Evolutionary conservation across 768 basidiomycete genomes (phyloP), one percentile per base, ranked within the genome.

Genomic region (Cystofilobasidium bisporidii): DNA sequence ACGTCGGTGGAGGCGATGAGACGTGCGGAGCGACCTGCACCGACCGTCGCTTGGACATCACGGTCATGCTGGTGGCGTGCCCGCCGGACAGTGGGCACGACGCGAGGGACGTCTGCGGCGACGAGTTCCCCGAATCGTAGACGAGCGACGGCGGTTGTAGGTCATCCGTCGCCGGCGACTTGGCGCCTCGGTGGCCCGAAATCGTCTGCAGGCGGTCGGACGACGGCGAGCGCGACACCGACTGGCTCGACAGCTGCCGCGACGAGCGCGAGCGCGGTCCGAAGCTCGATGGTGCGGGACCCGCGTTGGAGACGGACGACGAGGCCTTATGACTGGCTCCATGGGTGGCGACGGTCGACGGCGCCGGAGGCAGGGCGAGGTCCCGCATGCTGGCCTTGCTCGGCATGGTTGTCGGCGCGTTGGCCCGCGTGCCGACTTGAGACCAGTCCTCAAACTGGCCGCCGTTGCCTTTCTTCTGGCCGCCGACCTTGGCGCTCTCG

Each of bases 111-210:
- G 53, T 66, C 36, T 60, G 65, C 17, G 65, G 65, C 8, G 65
- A 60, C 11, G 65, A 66, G 11, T 43, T 55, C 15, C 57, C 65
- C n/a, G 65, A 60, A 36, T 48, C 60, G 47, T 48, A 53, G 41
- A 66, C 36, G 56, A 66, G 65, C 36, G 65, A 61, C 20, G 65
- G 65, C 30, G 65, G 65, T n/a, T 58, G 65, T 0, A 60, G 45
- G 64, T 65, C 57, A 24, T 48, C 30, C 56, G 57, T 33, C 0
- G n/a, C 11, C 28, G 43, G 36, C 8, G 20, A 15, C 3, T 28
- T 14, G 6, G 3, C 28, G 28, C 12, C 12, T 26, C 28, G 18
- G 53, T 10, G 30, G 30, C 14, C 17, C 18, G 9, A 2, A 48
- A 20, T 40, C 38, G 33, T n/a, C 22, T 6, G 40, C 36, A 20